phyloP scores from a whole-genome alignment of 345 rosid species.

The Eutrema yunnanense region DNA sequence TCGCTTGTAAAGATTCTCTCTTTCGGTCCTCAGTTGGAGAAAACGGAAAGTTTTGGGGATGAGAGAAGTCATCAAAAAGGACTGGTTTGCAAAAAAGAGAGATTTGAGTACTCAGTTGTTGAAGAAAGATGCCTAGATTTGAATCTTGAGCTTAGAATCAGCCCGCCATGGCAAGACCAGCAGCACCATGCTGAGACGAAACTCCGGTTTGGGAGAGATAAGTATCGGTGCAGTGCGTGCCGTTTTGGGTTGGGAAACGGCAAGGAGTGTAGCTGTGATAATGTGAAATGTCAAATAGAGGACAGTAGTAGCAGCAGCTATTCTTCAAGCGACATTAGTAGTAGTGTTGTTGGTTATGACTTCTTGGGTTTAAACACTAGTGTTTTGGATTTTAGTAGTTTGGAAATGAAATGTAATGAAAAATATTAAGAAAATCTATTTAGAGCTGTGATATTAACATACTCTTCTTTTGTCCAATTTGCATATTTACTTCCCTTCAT shows the following conservation, averaged over 20 bases:
- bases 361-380: slow-evolving; percentile 73
- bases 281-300: slow-evolving; percentile 6
- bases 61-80: background rate
- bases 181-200: slow-evolving; percentile 11
- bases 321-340: slow-evolving; percentile 18
- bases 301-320: slow-evolving; percentile 27
- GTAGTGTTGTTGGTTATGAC: slow-evolving; percentile 44
- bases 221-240: slow-evolving; percentile 39
- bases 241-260: slow-evolving; percentile 50
- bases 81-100: slow-evolving; percentile 29
- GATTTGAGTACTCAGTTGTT: slow-evolving; percentile 15
- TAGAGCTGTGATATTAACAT: slow-evolving; percentile 11
- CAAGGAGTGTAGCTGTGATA: slow-evolving; percentile 48
- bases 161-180: slow-evolving; percentile 56
- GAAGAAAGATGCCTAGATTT: slow-evolving; percentile 58
- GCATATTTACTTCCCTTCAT: background rate
- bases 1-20: slow-evolving; percentile 13
- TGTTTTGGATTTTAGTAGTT: slow-evolving; percentile 55
- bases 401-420: slow-evolving; percentile 38
- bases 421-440: background rate
- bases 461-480: slow-evolving; percentile 18
- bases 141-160: slow-evolving; percentile 83
- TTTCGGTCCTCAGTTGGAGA: slow-evolving; percentile 14
- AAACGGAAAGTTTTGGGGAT: background rate
- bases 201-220: slow-evolving; percentile 22